Evolutionary conservation across 352 stramenopile genomes (phyloP).

Genomic region (Globisporangium okanoganense): DNA sequence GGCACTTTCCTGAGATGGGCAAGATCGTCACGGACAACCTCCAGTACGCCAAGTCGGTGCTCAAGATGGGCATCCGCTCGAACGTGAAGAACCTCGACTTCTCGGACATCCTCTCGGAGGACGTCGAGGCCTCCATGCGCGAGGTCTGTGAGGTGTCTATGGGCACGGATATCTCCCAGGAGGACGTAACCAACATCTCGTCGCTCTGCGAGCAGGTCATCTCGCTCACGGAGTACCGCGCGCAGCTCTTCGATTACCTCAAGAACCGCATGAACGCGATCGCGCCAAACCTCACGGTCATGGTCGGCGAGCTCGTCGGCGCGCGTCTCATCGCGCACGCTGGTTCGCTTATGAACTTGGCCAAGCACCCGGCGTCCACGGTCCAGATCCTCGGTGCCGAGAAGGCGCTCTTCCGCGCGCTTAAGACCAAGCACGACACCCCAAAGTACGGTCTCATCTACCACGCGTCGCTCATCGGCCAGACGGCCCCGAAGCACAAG

Average conservation of each 20-base stretch:
- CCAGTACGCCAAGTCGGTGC: conserved; percentile 97
- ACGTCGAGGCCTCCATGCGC: conserved; percentile 95
- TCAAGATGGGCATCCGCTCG: conserved; percentile 93
- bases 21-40: conserved; percentile 99
- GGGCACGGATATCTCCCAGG: conserved; percentile 99
- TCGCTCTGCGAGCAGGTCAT: conserved; percentile 91
- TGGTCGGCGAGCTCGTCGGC: conserved; percentile 98
- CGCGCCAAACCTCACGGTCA: conserved; percentile 99
- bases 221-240: conserved; percentile 86
- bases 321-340: conserved; percentile 98
- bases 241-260: conserved; percentile 99
- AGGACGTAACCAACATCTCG: conserved; percentile 98
- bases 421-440: conserved; percentile 99
- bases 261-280: conserved; percentile 99
- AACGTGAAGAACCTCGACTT: conserved; percentile 94
- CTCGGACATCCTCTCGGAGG: conserved; percentile 83
- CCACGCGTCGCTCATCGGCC: conserved; percentile 98
- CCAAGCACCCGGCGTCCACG: conserved; percentile 98
- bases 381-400: conserved; percentile 99
- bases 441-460: conserved; percentile 99
- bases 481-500: conserved; percentile 99
- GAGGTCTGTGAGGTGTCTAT: conserved; percentile 99
- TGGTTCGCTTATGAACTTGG: conserved; percentile 99
- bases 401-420: conserved; percentile 99
- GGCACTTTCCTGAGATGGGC: conserved; percentile 96